A percentile compares a stretch with the other conserved stretches of the same genome.
Evolutionary conservation across 1,284 basidiomycete genomes (phyloP).

Genomic region (Papiliotrema laurentii): DNA sequence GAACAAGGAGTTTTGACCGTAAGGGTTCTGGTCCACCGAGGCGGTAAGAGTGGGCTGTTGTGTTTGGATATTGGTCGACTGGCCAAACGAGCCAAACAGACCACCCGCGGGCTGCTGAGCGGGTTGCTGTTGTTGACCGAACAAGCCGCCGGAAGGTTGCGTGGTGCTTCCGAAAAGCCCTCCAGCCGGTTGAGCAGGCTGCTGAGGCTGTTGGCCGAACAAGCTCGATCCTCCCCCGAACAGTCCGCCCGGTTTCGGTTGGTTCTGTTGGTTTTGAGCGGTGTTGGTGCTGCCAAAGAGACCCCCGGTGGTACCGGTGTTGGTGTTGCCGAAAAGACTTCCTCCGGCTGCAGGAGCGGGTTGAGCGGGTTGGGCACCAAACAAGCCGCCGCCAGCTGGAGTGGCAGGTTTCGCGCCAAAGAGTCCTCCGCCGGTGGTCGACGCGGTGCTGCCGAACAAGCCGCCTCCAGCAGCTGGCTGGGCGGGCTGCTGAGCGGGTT

Average conservation of each 20-base stretch:
- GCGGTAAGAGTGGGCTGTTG: constrained; percentile 61
- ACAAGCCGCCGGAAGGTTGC: constrained; percentile 41
- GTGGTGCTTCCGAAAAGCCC: constrained; percentile 9
- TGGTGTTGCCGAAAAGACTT: not conserved
- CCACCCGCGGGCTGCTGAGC: constrained; percentile 22
- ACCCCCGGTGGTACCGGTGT: constrained; percentile 11
- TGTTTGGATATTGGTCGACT: constrained; percentile 39
- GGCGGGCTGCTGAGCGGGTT: not conserved
- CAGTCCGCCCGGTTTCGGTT: constrained; percentile 13
- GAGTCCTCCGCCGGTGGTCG: constrained; percentile 15
- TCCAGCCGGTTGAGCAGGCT: constrained; percentile 1
- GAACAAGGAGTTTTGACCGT: constrained; percentile 67
- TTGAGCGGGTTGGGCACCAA: constrained; percentile 16
- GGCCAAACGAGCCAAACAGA: constrained; percentile 22
- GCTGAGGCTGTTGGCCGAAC: constrained; percentile 17
- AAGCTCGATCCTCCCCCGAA: constrained; percentile 24
- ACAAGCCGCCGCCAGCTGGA: not conserved
- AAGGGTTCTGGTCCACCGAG: constrained; percentile 81
- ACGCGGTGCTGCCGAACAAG: constrained; percentile 13
- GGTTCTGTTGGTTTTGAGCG: constrained; percentile 15
- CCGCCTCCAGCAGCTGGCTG: constrained; percentile 7
- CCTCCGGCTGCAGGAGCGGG: constrained; percentile 4
- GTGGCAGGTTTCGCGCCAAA: constrained; percentile 24
- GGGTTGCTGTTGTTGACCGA: constrained; percentile 48
- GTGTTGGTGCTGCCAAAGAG: constrained; percentile 49